Base-by-base conservation (phyloP, 176 grass and related monocot genomes). In the Aechmea fasciata region DNA sequence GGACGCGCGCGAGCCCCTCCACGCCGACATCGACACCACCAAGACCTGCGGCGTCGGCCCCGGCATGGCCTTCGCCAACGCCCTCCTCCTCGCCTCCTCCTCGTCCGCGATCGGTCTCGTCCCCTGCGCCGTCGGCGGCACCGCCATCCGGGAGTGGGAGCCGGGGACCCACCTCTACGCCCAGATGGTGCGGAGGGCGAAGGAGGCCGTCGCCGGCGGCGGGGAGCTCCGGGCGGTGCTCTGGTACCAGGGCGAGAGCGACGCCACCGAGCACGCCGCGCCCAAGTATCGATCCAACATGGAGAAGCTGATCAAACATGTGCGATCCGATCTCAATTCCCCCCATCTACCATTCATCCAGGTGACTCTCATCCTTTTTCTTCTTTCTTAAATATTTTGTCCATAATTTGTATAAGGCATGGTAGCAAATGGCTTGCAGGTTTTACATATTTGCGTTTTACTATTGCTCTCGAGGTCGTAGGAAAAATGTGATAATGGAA, bases 211-310 rank as follows among this genome's bases (percentile, higher is more conserved):
- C 15, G 53, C 11, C 48, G 82, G 24, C 15, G 72, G 62, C 64
- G 88, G 83, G 8, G 88, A 92, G 81, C 74, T 96, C 73, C 76
- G 83, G 70, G 92, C 88, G 29, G 63, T 96, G 63, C 64, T 92
- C 73, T 96, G 88, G 93, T 96, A 96, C 79, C 88, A 96, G 69
- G 93, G 92, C 13, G 92, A 96, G 79, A 96, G 86, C 78, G 93
- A 96, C 65, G 50, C 88, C 0, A 89, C 88, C 25, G 62, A 71
- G 48, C 55, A 69, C 47, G 79, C 64, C 1, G 51, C 93, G 2
- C 61, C 70, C 13, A 81, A 73, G 11, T 96, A 96, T 54, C 57
- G 28, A 17, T 75, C 57, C 24, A 87, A 89, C 64, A 11, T 96
- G 67, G 77, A 96, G 79, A 85, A 0, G 49, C 72, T 96, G 49